Evolutionary conservation across 2,329 filamentous ascomycete species (phyloP), one percentile per base, ranked within the genome.

Genomic region (Colletotrichum scovillei): DNA sequence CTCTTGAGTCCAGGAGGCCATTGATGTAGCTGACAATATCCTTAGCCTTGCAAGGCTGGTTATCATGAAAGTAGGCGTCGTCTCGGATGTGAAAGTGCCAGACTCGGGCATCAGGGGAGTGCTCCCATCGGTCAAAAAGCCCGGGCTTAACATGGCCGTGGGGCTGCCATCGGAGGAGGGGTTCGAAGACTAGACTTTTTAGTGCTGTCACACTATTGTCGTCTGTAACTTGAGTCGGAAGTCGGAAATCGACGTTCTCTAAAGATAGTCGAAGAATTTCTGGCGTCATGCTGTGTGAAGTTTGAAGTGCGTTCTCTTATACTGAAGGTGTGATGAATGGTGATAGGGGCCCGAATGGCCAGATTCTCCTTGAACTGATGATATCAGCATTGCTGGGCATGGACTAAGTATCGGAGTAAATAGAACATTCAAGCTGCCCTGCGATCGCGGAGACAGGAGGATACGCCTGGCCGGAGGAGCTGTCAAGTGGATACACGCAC

Each of bases 151-250:
- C 30, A 8, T 28, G 38, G 35, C 67, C 67, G 8, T 59, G 38
- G 4, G 67, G 55, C 1, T 65, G 52, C 67, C 67, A 70, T 24
- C 62, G 62, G n/a, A 70, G 60, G 26, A 70, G 62, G 14, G 67
- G 67, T 16, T 70, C 67, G 16, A 70, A 70, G 60, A 70, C 67
- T 16, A 70, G 53, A 35, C 67, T 70, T 24, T 70, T 70, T 14
- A 70, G 38, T 14, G 62, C 62, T 19, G 67, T 70, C 4, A 70
- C 67, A 28, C 67, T 70, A 24, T 53, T 53, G 30, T 70, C 67
- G 38, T 70, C 67, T 3, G 67, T 70, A 4, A 70, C 67, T n/a
- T 70, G 67, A 14, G 60, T 70, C 1, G 67, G 67, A n/a, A 70
- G 67, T 8, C 67, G 62, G 26, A 70, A 70, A 42, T 70, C 67